Evolutionary conservation across 495 filamentous ascomycete species (phyloP).

Genomic region (Xylaria cubensis): DNA sequence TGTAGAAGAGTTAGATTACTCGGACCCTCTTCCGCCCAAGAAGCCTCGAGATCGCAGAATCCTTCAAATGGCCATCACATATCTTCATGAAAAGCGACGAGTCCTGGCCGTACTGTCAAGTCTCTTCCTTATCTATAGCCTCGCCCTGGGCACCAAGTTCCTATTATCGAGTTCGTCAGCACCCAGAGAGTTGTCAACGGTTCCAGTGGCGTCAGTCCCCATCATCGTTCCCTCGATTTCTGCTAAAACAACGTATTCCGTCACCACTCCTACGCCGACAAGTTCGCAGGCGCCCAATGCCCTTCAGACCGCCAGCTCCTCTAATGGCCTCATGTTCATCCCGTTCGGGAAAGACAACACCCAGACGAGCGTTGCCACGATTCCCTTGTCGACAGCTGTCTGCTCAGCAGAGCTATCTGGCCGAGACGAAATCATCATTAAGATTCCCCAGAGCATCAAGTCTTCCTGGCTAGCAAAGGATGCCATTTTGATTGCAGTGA

Average conservation of each 20-base stretch:
- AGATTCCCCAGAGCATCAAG: constrained; percentile 46
- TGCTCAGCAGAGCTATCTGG: constrained; percentile 48
- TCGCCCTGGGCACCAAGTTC: constrained; percentile 33
- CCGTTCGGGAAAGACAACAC: constrained; percentile 42
- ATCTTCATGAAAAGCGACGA: constrained; percentile 26
- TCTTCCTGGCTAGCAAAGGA: constrained; percentile 50
- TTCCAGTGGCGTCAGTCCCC: constrained; percentile 40
- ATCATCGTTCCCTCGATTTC: constrained; percentile 30
- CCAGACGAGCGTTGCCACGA: constrained; percentile 32
- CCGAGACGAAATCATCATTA: constrained; percentile 49
- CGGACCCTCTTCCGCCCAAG: not conserved
- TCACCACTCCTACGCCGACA: constrained; percentile 23
- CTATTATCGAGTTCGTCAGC: constrained; percentile 28
- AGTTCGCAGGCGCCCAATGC: constrained; percentile 33
- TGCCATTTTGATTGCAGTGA: constrained; percentile 52
- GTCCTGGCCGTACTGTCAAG: constrained; percentile 31
- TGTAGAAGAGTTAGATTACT: not conserved
- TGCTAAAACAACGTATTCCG: constrained; percentile 17
- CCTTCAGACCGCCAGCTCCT: constrained; percentile 31
- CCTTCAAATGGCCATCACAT: constrained; percentile 7
- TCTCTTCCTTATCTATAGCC: constrained; percentile 31
- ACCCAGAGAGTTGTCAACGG: constrained; percentile 37
- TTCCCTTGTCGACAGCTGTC: constrained; percentile 36
- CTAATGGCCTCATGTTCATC: constrained; percentile 41
- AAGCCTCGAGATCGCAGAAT: not conserved